These are phyloP conservation scores for Psilocybe azurescens DNA, from an alignment of 768 basidiomycete species.

Conservation along the genomic window DNA sequence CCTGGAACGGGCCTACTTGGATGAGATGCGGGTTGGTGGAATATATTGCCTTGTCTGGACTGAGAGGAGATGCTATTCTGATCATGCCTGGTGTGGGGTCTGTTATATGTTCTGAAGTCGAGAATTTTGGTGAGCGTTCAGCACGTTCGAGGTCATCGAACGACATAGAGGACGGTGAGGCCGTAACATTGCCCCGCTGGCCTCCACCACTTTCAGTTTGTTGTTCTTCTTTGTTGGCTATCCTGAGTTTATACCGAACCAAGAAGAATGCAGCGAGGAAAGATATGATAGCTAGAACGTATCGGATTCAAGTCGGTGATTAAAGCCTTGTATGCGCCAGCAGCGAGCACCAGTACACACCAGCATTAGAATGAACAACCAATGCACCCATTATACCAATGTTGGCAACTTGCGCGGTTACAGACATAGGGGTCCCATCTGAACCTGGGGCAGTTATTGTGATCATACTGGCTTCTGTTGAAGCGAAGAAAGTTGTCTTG, in stretches of 20 bases:
- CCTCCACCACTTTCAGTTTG: conserved; percentile 27
- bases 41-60: conserved; percentile 4
- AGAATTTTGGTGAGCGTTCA: conserved; percentile 3
- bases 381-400: conserved; percentile 57
- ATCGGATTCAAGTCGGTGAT: neutral
- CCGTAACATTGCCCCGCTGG: neutral
- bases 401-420: conserved; percentile 42
- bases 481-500: conserved; percentile 68
- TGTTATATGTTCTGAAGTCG: conserved; percentile 2
- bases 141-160: conserved; percentile 7
- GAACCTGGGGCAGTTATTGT: conserved; percentile 43
- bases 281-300: conserved; percentile 35
- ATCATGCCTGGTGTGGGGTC: conserved; percentile 16
- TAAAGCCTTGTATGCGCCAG: neutral
- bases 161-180: conserved; percentile 10
- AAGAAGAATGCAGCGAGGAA: conserved; percentile 64
- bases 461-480: conserved; percentile 59
- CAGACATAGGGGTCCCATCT: conserved; percentile 10
- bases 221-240: conserved; percentile 53
- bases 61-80: conserved; percentile 2
- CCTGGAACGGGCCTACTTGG: conserved; percentile 12
- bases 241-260: conserved; percentile 57
- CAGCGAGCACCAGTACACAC: conserved; percentile 41
- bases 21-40: conserved; percentile 12
- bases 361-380: conserved; percentile 50